A percentile compares a stretch with the other conserved stretches of the same genome.
Evolutionary conservation across 148 eudicot species (phyloP).

Genomic region (Rhododendron ferrugineum): DNA sequence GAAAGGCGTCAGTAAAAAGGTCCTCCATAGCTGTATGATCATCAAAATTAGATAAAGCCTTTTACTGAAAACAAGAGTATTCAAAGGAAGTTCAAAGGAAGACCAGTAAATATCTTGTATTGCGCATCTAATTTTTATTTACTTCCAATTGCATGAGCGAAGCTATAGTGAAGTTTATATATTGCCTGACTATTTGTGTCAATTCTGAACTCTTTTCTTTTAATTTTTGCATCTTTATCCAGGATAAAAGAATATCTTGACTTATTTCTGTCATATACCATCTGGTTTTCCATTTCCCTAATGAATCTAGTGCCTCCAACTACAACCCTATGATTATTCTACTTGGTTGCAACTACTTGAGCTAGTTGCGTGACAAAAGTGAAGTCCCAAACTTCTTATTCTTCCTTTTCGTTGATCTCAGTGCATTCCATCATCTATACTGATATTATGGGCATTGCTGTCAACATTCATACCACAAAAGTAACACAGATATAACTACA

Average conservation of each 20-base stretch:
- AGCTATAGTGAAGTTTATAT: neutral
- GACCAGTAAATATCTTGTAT: neutral
- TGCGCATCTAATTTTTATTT: neutral
- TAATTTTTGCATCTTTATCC: neutral
- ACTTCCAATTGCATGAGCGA: neutral
- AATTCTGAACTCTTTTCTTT: neutral
- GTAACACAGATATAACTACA: neutral
- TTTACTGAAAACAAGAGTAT: neutral
- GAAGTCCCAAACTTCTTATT: neutral
- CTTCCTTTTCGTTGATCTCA: neutral
- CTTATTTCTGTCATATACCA: neutral
- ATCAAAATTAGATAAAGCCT: neutral
- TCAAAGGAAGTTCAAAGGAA: neutral
- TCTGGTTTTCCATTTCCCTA: neutral
- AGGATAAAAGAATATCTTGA: neutral
- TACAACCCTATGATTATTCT: neutral
- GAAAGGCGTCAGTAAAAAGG: conserved; percentile 76
- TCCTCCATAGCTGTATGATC: conserved; percentile 72
- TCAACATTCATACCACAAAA: neutral
- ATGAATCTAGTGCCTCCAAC: neutral
- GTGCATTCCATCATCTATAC: neutral
- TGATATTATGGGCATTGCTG: neutral
- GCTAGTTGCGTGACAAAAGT: neutral
- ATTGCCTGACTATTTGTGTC: neutral
- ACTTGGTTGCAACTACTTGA: conserved; percentile 1